Evolutionary conservation across 495 filamentous ascomycete genomes (phyloP).

Genomic region (Talaromyces liani): DNA sequence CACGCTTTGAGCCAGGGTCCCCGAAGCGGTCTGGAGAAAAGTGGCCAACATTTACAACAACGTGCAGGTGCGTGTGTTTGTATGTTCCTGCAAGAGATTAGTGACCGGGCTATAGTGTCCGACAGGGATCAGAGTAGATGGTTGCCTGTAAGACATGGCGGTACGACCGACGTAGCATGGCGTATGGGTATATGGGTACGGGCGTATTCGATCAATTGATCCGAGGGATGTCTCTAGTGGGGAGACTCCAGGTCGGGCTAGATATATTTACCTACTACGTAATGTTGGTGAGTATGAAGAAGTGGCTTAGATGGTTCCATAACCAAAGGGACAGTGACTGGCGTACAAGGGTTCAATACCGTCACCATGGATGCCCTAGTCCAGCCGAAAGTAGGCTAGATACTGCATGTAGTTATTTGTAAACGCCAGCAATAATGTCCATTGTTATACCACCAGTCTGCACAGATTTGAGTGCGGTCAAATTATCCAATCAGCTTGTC

Average conservation of each 20-base stretch:
- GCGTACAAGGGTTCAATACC: background rate
- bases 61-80: too few relatives aligned
- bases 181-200: background rate
- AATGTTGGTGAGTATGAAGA: background rate
- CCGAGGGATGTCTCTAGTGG: background rate
- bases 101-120: background rate
- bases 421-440: background rate
- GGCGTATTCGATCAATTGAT: background rate
- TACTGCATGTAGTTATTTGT: background rate
- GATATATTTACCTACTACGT: background rate
- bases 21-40: slow-evolving; percentile 1
- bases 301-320: background rate
- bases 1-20: background rate
- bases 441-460: background rate
- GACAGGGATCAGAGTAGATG: slow-evolving; percentile 1
- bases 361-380: background rate
- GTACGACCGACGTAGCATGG: background rate
- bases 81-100: background rate
- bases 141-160: background rate
- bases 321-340: background rate
- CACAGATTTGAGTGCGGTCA: background rate
- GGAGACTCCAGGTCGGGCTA: background rate
- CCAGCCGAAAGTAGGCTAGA: background rate
- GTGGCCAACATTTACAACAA: background rate
- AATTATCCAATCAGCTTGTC: background rate